Evolutionary conservation across 1,139 yeast species (phyloP), one percentile per base, ranked within the genome.

Genomic region (Pichia sp.): DNA sequence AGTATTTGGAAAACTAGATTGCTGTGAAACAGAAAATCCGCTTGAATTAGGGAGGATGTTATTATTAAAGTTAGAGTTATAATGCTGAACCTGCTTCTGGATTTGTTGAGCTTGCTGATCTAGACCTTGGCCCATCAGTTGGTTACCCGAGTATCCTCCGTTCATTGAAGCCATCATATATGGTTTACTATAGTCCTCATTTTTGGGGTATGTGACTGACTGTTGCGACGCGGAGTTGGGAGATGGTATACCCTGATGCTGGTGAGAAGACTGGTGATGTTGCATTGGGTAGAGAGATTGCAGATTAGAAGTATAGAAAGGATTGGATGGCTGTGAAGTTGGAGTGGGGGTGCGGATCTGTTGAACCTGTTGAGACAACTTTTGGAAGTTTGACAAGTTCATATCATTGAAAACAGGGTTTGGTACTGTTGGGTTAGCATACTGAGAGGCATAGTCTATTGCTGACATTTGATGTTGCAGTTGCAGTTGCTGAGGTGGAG

Each of bases 311-410:
- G 44, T 51, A 43, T 57, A 57, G 42, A 52, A 55, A 2, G 55
- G 55, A 30, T 54, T 51, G 6, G 56, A 36, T 14, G 53, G 49
- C 29, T 41, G 44, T 29, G 46, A 24, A 24, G 24, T 49, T 30
- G 59, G 49, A 6, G 54, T 46, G 27, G 59, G 48, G 30, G 56
- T 30, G 34, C 47, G 50, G 7, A 49, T 38, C 36, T 52, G 59
- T 24, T 53, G 58, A 33, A 56, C 46, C 45, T 55, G 60, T 42
- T 58, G 60, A 17, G 57, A 38, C 14, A 45, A 49, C 50, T 55
- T 57, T 17, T 55, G 57, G 38, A 50, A 57, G 44, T 53, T 55
- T 9, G 55, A 48, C 2, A 55, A 24, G 31, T 58, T 58, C 53
- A 56, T 53, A 31, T 55, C 59, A 45, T 47, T 46, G 31, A 54